Percentiles rank a stretch among this genome's conserved stretches.
These are phyloP conservation scores for Skeletonema menzelii DNA, from an alignment of 108 stramenopile genomes.

Conservation along the genomic window DNA sequence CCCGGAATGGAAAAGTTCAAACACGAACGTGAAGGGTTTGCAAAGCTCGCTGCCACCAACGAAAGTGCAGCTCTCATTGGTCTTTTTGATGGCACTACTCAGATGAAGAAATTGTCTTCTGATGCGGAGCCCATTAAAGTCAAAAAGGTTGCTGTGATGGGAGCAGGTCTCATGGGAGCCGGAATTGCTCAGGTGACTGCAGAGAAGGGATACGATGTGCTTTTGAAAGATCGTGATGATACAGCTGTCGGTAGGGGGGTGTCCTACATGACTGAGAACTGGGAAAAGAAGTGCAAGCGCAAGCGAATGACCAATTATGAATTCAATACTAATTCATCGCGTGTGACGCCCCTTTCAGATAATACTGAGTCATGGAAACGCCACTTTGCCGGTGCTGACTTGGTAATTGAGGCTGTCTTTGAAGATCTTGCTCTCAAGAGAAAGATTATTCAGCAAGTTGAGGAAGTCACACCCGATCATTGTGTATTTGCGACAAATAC, in stretches of 20 bases:
- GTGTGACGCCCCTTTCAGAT: slow-evolving; percentile 91
- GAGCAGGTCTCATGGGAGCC: slow-evolving; percentile 99
- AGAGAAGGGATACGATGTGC: slow-evolving; percentile 92
- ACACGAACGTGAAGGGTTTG: slow-evolving; percentile 94
- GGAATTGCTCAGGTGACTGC: slow-evolving; percentile 98
- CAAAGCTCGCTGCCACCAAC: slow-evolving; percentile 94
- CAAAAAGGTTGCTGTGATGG: slow-evolving; percentile 95
- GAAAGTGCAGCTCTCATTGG: slow-evolving; percentile 95
- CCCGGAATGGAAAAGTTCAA: slow-evolving; percentile 68
- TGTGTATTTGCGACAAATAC: slow-evolving; percentile 99
- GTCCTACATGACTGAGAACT: slow-evolving; percentile 91
- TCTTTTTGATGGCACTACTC: slow-evolving; percentile 94
- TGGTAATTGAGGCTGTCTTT: slow-evolving; percentile 99
- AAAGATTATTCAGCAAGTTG: slow-evolving; percentile 91
- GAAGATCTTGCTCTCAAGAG: slow-evolving; percentile 97
- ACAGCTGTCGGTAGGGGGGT: slow-evolving; percentile 80
- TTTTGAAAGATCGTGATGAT: slow-evolving; percentile 96
- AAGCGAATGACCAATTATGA: slow-evolving; percentile 93
- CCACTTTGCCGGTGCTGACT: slow-evolving; percentile 90
- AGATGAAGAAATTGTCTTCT: slow-evolving; percentile 94
- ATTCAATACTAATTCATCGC: slow-evolving; percentile 83
- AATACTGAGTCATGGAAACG: slow-evolving; percentile 66
- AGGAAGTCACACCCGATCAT: slow-evolving; percentile 88
- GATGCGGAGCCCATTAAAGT: slow-evolving; percentile 61
- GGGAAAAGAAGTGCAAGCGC: slow-evolving; percentile 91